A percentile compares a stretch with the other conserved stretches of the same genome.
These are phyloP conservation scores for Choiromyces venosus DNA, from an alignment of 495 filamentous ascomycete species.

Conservation along the genomic window DNA sequence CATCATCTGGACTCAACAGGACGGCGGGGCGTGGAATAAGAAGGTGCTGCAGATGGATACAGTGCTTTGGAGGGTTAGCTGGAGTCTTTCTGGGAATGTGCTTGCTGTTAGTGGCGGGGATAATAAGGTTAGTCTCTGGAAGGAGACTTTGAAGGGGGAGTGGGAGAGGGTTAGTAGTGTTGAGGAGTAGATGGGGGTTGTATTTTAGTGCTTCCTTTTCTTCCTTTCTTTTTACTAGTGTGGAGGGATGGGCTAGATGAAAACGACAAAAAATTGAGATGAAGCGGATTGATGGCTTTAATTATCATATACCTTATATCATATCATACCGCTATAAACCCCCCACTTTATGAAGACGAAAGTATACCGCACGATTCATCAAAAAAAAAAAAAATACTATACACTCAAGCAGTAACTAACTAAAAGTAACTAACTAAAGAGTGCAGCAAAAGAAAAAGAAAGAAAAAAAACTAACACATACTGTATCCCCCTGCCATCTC, in stretches of 20 bases:
- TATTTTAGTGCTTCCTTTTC: background rate
- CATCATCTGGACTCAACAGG: slow-evolving; percentile 77
- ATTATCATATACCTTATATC: background rate
- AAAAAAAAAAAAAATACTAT: background rate
- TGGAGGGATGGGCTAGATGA: background rate
- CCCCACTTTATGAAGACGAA: background rate
- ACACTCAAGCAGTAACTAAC: too few relatives aligned
- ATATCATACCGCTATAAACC: background rate
- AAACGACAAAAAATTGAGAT: background rate
- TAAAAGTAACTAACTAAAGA: too few relatives aligned
- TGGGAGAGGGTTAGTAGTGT: slow-evolving; percentile 97
- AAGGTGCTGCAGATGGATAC: slow-evolving; percentile 80
- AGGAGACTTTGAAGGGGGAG: slow-evolving; percentile 69
- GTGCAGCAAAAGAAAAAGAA: background rate
- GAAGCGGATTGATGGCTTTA: background rate
- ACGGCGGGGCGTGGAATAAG: slow-evolving; percentile 58
- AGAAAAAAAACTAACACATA: background rate
- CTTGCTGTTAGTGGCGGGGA: slow-evolving; percentile 88
- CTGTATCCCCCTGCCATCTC: background rate
- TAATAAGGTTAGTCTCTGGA: slow-evolving; percentile 91
- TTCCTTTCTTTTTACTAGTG: background rate
- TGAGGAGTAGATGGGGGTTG: slow-evolving; percentile 61
- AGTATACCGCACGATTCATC: background rate
- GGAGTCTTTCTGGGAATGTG: slow-evolving; percentile 96
- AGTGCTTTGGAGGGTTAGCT: slow-evolving; percentile 92